Evolutionary conservation across 208 protist genomes (phyloP).

Genomic region (Zelonia costaricensis): DNA sequence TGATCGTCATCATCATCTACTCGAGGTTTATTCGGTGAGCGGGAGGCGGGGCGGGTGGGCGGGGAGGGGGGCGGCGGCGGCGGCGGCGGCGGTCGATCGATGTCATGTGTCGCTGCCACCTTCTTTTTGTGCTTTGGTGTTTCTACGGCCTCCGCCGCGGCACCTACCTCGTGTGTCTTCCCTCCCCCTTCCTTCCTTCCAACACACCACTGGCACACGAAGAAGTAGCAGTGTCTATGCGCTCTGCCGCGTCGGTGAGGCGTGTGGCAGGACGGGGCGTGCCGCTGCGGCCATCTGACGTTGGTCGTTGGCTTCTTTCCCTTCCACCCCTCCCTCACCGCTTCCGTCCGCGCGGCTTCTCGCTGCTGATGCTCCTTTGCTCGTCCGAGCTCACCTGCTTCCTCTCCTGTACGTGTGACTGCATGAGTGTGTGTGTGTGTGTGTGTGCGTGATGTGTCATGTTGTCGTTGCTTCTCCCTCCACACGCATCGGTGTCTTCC

Average conservation of each 20-base stretch:
- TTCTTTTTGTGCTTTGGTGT: no score
- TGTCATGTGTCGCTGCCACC: no score
- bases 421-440: not conserved
- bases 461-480: not conserved
- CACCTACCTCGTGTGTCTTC: no score
- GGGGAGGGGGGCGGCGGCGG: not conserved
- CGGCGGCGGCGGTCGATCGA: no score
- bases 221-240: no score
- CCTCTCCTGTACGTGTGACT: not conserved
- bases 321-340: not conserved
- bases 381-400: not conserved
- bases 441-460: not conserved
- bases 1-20: slow-evolving; percentile 70
- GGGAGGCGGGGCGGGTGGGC: not conserved
- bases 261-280: not conserved
- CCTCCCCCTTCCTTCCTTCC: no score
- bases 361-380: no score
- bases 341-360: no score
- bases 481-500: no score
- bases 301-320: not conserved
- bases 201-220: no score
- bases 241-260: no score
- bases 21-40: slow-evolving; percentile 56
- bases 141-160: no score
- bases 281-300: not conserved